Percentiles rank a stretch among this genome's conserved stretches.
Evolutionary conservation across 2,329 filamentous ascomycete species (phyloP).

Genomic region (Tolypocladium sp.): DNA sequence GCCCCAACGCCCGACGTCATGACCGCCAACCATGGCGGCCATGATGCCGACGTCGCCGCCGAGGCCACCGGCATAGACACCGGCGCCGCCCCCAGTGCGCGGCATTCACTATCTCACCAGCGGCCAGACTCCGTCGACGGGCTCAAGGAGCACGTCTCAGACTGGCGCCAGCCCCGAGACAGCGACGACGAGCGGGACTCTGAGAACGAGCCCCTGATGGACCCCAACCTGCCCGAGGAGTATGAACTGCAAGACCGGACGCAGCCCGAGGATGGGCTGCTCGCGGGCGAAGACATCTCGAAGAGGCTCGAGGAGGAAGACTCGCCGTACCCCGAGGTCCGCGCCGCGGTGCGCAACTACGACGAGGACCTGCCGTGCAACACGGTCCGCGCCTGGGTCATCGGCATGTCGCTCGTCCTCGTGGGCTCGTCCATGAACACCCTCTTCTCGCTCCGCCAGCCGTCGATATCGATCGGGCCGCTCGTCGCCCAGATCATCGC

Average conservation of each 20-base stretch:
- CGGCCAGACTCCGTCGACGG: slow-evolving; percentile 13
- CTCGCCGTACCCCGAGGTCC: slow-evolving; percentile 59
- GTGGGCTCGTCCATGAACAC: slow-evolving; percentile 54
- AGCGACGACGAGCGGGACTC: slow-evolving; percentile 36
- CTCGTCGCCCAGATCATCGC: slow-evolving; percentile 56
- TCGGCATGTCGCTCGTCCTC: slow-evolving; percentile 47
- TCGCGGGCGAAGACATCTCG: slow-evolving; percentile 3
- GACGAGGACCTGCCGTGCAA: slow-evolving; percentile 59
- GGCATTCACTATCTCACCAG: slow-evolving; percentile 16
- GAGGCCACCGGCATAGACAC: slow-evolving; percentile 13
- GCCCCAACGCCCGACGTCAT: neutral
- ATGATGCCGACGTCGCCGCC: neutral
- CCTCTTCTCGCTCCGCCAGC: slow-evolving; percentile 52
- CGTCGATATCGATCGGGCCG: slow-evolving; percentile 50
- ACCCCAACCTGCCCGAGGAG: slow-evolving; percentile 39
- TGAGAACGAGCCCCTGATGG: slow-evolving; percentile 48
- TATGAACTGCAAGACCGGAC: slow-evolving; percentile 21
- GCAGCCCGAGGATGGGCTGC: slow-evolving; percentile 9
- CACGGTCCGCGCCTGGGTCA: slow-evolving; percentile 56
- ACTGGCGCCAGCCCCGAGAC: slow-evolving; percentile 32
- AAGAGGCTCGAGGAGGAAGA: slow-evolving; percentile 40
- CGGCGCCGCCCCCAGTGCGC: slow-evolving; percentile 10
- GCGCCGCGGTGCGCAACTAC: slow-evolving; percentile 54
- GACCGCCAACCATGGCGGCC: neutral
- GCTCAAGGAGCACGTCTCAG: slow-evolving; percentile 23